Evolutionary conservation across 129 eudicot genomes (phyloP), one percentile per base, ranked within the genome.

Genomic region (Centella asiatica): DNA sequence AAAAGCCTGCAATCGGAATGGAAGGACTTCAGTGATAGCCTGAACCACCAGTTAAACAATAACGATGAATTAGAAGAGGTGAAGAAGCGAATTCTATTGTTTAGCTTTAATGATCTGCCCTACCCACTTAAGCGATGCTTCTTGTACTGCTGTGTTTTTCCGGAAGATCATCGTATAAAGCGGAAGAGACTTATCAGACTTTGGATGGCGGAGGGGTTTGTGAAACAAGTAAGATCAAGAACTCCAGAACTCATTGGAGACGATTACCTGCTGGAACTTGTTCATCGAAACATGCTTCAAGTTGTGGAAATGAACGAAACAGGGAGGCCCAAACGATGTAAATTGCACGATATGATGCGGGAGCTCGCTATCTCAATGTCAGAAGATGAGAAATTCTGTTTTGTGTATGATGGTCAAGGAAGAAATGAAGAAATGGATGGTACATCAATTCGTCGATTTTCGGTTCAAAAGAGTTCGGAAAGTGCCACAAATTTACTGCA

Each of bases 271-370:
- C 14, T 19, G 26, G 60, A 54, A 29, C 60, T 54, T 34, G 17
- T 29, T 27, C 18, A 25, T 11, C 60, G 60, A 12, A 54, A 15
- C 60, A 12, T 54, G 39, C 37, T 54, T 54, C 37, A 28, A 54
- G 60, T 54, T 4, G 18, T 25, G 19, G 4, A 10, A n/a, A 54
- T 20, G 33, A 54, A 29, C 19, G 17, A 0, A 5, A 27, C 7
- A 14, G 26, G 26, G 17, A 27, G 37, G 12, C 8, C 37, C 15
- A 54, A 54, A 42, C 19, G 0, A 8, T 72, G 67, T 42, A 65
- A 65, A 39, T 47, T 72, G 62, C 72, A 65, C 31, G 72, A 58
- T 42, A 46, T 72, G 25, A 59, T 72, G 32, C 60, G 67, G 46
- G 67, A 72, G 67, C 60, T 72, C 39, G 72, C 72, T 23, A 65